Evolutionary conservation across 441 rosid species (phyloP).

Genomic region (Pelargonium citronellum): DNA sequence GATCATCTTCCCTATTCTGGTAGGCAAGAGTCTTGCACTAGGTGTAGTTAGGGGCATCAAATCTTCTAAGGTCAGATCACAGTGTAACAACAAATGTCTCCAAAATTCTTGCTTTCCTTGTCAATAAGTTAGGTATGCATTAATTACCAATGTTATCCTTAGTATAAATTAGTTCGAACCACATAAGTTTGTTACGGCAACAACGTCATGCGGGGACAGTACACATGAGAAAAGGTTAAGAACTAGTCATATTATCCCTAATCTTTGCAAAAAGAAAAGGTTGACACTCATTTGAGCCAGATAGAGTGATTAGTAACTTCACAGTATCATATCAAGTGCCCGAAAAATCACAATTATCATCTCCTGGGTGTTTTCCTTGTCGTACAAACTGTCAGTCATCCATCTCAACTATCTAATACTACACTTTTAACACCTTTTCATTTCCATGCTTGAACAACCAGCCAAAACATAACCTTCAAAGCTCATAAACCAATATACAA

Average conservation of each 20-base stretch:
- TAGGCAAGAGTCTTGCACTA: neutral
- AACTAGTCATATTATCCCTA: too few species aligned
- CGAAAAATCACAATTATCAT: neutral
- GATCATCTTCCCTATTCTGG: neutral
- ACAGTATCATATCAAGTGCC: neutral
- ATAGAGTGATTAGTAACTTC: neutral
- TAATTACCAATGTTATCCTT: too few species aligned
- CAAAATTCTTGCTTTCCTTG: too few species aligned
- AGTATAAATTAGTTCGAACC: too few species aligned
- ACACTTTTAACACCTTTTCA: too few species aligned
- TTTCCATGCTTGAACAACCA: neutral
- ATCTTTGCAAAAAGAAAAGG: neutral
- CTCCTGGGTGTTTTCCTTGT: neutral
- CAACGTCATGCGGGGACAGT: too few species aligned
- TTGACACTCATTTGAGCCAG: too few species aligned
- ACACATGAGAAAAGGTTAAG: too few species aligned
- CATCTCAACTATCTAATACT: neutral
- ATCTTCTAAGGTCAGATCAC: too few species aligned
- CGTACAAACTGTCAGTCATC: neutral
- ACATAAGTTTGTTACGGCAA: too few species aligned
- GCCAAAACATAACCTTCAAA: neutral
- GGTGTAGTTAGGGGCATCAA: neutral
- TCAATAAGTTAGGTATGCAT: too few species aligned
- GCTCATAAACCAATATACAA: neutral
- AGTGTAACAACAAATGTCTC: too few species aligned